Percentiles rank a stretch among this genome's conserved stretches.
These are phyloP conservation scores for Chaetomiaceae sp. DNA, from an alignment of 2,329 filamentous ascomycete species.

Conservation along the genomic window DNA sequence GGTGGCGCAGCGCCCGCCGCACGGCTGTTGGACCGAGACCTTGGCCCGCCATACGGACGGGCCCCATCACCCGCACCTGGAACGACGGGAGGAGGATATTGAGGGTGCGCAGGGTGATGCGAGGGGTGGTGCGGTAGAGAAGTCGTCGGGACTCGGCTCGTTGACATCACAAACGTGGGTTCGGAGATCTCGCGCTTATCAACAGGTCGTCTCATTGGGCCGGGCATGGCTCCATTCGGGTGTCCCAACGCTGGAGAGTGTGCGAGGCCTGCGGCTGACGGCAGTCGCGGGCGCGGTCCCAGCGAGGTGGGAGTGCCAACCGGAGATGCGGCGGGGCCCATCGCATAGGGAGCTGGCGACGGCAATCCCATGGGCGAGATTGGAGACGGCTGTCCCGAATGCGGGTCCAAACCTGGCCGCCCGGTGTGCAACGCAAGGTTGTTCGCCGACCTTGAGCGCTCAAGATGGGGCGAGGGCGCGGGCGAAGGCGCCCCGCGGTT, in stretches of 20 bases:
- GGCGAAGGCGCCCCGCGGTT: conserved; percentile 26
- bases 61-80: conserved; percentile 25
- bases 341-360: conserved; percentile 33
- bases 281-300: conserved; percentile 33
- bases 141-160: conserved; percentile 42
- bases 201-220: conserved; percentile 40
- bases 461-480: conserved; percentile 25
- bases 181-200: conserved; percentile 49
- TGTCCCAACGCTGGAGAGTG: conserved; percentile 30
- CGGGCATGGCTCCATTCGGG: conserved; percentile 34
- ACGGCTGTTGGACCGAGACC: conserved; percentile 38
- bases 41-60: conserved; percentile 37
- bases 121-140: conserved; percentile 33
- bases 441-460: conserved; percentile 30
- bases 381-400: conserved; percentile 41
- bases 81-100: conserved; percentile 14
- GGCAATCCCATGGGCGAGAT: conserved; percentile 39
- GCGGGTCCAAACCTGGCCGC: conserved; percentile 32
- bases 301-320: conserved; percentile 34
- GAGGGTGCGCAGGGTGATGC: neutral
- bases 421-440: conserved; percentile 35
- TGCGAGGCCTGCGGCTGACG: conserved; percentile 32
- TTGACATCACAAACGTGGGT: conserved; percentile 45
- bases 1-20: conserved; percentile 41
- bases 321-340: conserved; percentile 27